phyloP scores from a whole-genome alignment of 2,329 filamentous ascomycete species.

The Fusarium sp. region DNA sequence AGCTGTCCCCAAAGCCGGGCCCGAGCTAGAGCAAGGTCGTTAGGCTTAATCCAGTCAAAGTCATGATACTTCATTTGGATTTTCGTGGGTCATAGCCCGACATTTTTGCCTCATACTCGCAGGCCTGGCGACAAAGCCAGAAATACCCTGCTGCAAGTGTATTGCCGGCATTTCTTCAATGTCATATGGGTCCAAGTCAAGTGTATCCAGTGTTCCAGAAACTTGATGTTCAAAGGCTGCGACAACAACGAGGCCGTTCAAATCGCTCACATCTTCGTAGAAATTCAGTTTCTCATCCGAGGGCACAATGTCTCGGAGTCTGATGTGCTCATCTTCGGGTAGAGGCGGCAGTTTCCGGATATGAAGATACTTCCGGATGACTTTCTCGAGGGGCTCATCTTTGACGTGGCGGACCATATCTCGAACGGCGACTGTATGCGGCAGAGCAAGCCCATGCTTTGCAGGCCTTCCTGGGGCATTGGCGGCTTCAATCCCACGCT shows the following conservation, averaged over 20 bases:
- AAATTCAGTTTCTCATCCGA: conserved; percentile 19
- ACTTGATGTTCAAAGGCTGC: conserved; percentile 41
- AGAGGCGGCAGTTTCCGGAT: conserved; percentile 13
- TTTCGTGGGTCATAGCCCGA: conserved; percentile 42
- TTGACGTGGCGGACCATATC: conserved; percentile 42
- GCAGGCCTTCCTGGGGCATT: conserved; percentile 19
- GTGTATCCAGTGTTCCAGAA: conserved; percentile 30
- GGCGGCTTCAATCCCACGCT: neutral
- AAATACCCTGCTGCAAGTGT: conserved; percentile 8
- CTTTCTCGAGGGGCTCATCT: conserved; percentile 34
- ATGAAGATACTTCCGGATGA: conserved; percentile 29
- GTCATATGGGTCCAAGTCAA: conserved; percentile 1
- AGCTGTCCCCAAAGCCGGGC: conserved; percentile 36
- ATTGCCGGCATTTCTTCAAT: neutral
- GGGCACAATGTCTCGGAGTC: conserved; percentile 26
- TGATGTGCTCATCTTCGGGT: conserved; percentile 28
- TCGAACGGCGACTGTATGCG: conserved; percentile 12
- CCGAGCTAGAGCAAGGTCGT: conserved; percentile 32
- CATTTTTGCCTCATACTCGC: conserved; percentile 37
- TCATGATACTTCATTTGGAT: conserved; percentile 44
- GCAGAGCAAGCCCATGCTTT: conserved; percentile 28
- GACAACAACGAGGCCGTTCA: conserved; percentile 45
- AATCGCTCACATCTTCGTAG: conserved; percentile 45
- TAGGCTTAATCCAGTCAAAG: conserved; percentile 44
- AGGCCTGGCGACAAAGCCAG: conserved; percentile 45